Evolutionary conservation across 495 filamentous ascomycete genomes (phyloP).

Genomic region (Neurospora sp.): DNA sequence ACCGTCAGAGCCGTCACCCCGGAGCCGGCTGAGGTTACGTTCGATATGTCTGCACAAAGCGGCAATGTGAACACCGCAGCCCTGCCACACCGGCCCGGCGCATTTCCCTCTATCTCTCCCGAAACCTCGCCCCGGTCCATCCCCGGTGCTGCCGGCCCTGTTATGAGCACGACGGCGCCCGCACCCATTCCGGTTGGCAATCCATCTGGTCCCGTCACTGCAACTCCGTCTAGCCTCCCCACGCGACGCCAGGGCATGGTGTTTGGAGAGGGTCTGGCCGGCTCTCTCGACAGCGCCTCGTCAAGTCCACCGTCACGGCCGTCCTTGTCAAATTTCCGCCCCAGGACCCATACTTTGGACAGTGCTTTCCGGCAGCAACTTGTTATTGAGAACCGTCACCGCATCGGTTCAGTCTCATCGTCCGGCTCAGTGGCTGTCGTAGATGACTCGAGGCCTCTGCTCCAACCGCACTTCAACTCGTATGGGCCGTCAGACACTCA

Average conservation of each 20-base stretch:
- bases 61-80: slow-evolving; percentile 8
- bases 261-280: slow-evolving; percentile 39
- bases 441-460: slow-evolving; percentile 30
- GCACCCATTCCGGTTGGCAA: not conserved
- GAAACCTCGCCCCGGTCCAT: slow-evolving; percentile 37
- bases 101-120: slow-evolving; percentile 25
- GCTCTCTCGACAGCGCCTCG: slow-evolving; percentile 29
- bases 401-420: slow-evolving; percentile 49
- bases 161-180: not conserved
- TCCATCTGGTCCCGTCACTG: not conserved
- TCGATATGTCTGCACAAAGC: slow-evolving; percentile 10
- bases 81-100: slow-evolving; percentile 19
- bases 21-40: slow-evolving; percentile 31
- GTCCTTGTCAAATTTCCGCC: slow-evolving; percentile 25
- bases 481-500: slow-evolving; percentile 26
- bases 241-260: slow-evolving; percentile 39
- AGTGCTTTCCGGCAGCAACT: slow-evolving; percentile 37
- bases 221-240: slow-evolving; percentile 7
- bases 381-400: slow-evolving; percentile 31
- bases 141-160: slow-evolving; percentile 17
- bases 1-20: slow-evolving; percentile 46
- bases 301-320: slow-evolving; percentile 26
- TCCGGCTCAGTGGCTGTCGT: slow-evolving; percentile 27
- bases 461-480: slow-evolving; percentile 27
- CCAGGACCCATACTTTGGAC: slow-evolving; percentile 44